A percentile compares a stretch with the other conserved stretches of the same genome.
Conservation (phyloP, 768 basidiomycete genomes). For the Hericium alpestre region DNA sequence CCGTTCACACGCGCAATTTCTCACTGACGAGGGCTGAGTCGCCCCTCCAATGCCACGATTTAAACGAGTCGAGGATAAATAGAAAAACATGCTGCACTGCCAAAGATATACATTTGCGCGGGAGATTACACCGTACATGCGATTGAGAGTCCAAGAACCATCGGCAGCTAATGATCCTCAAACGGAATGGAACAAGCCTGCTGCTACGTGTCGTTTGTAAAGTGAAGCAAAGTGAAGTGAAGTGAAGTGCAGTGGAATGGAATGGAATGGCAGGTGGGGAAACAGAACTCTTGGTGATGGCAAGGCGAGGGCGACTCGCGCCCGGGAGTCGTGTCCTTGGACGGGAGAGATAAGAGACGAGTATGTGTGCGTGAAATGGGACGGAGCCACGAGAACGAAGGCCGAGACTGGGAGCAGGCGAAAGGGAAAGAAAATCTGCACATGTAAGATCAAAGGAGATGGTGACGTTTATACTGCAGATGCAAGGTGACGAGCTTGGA, state of each 20-base stretch:
- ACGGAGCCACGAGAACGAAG: not conserved
- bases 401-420: conserved; percentile 4
- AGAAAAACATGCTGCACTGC: conserved; percentile 3
- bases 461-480: not conserved
- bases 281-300: not conserved
- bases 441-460: not conserved
- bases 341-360: no score
- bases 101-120: conserved; percentile 13
- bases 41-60: no score
- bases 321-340: no score
- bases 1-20: no score
- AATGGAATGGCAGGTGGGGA: not conserved
- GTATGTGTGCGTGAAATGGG: no score
- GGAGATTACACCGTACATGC: conserved; percentile 14
- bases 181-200: not conserved
- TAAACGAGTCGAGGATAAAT: not conserved
- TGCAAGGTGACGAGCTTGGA: not conserved
- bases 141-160: conserved; percentile 5
- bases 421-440: conserved; percentile 6
- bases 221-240: not conserved
- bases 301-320: no score
- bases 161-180: conserved; percentile 2
- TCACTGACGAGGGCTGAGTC: no score
- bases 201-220: not conserved
- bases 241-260: not conserved